Evolutionary conservation across 2,329 filamentous ascomycete genomes (phyloP), one percentile per base, ranked within the genome.

Genomic region (Paecilomyces dactylethromorphus): DNA sequence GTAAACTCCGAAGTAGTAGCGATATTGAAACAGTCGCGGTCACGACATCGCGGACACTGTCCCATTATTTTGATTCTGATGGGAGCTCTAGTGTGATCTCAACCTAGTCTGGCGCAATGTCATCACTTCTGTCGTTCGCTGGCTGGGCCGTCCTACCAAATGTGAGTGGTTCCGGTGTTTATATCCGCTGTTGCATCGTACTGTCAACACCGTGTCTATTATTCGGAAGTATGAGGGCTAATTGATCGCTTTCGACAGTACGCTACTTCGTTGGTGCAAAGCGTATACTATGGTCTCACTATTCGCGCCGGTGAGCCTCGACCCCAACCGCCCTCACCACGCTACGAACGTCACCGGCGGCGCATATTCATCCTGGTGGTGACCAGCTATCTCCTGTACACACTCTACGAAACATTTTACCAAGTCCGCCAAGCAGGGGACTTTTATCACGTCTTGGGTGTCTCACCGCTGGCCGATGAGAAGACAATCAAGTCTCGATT

Each of bases 321-420:
- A 60, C 93, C 89, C 1, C 84, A 77, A 59, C 77, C 65, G 84
- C 89, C 35, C 84, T 90, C 73, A 81, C 81, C 86, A 1, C 86
- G 86, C 64, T 90, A 85, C 72, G 80, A 82, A 63, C 81, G 83
- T 59, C 90, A 97, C 78, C 88, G 91, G 60, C 89, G 89, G 59
- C 84, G 86, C 66, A 93, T 97, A 71, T 87, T 94, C 72, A 88
- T 93, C 70, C 79, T 88, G 65, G 90, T 97, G 68, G 88, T 97
- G 55, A 80, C 88, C 54, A 78, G 84, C 61, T 99, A 97, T 78
- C 89, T 97, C 39, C 77, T 88, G 64, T 97, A 96, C 81, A 96
- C 92, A 53, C 86, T 97, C 68, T 94, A 92, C 78, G 93, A 97
- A 77, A 89, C 91, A 68, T 90, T 96, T 81, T 86, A 90, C 78